Evolutionary conservation across 2,329 filamentous ascomycete species (phyloP).

Genomic region (Paraconiothyrium sp.): DNA sequence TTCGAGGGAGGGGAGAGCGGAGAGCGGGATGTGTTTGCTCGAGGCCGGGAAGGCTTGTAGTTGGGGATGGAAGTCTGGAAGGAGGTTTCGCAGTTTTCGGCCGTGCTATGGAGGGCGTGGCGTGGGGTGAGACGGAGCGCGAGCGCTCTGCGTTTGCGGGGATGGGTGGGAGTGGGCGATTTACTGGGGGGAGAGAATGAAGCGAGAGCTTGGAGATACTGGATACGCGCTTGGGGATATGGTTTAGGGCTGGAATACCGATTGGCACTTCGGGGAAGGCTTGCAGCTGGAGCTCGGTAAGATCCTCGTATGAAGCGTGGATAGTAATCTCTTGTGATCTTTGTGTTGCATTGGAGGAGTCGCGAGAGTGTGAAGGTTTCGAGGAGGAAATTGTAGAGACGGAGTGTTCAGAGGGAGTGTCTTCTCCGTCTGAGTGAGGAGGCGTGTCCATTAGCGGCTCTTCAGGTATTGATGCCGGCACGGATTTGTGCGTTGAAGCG

Average conservation of each 20-base stretch:
- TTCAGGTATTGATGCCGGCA: conserved; percentile 34
- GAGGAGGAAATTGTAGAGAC: conserved; percentile 29
- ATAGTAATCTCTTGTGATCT: conserved; percentile 42
- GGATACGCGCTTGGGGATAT: conserved; percentile 22
- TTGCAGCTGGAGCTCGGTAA: conserved; percentile 30
- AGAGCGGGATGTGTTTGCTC: conserved; percentile 12
- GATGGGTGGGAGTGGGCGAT: conserved; percentile 37
- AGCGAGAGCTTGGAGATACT: conserved; percentile 25
- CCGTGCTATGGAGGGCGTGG: conserved; percentile 2
- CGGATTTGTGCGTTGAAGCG: conserved; percentile 24
- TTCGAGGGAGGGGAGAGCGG: background rate
- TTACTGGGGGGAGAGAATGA: conserved; percentile 28
- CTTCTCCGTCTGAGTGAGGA: conserved; percentile 32
- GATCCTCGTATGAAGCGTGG: conserved; percentile 37
- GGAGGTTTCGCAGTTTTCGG: conserved; percentile 2
- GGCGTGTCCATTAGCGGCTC: conserved; percentile 30
- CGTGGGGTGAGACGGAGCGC: conserved; percentile 32
- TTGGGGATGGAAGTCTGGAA: conserved; percentile 1
- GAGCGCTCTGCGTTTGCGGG: conserved; percentile 27
- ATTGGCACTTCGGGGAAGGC: conserved; percentile 29
- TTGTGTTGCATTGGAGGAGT: conserved; percentile 31
- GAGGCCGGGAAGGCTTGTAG: conserved; percentile 9
- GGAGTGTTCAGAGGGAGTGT: conserved; percentile 24
- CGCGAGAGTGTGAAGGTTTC: conserved; percentile 31
- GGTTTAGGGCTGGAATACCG: background rate